Evolutionary conservation across 1,284 basidiomycete species (phyloP).

Genomic region (Ceratobasidium sp.): DNA sequence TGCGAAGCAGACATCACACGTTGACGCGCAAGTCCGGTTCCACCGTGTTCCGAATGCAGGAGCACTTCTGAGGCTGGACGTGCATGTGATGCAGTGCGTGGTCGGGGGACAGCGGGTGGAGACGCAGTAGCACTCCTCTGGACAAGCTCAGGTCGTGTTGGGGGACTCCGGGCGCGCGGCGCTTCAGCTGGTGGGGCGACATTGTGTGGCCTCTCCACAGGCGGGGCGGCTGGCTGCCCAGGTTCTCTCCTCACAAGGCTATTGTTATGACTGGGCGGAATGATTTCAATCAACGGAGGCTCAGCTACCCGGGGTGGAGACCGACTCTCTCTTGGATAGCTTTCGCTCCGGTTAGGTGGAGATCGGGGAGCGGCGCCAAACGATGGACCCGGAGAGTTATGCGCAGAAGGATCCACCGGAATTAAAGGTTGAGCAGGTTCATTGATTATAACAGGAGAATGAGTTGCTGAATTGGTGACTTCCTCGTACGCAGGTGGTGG

Average conservation of each 20-base stretch:
- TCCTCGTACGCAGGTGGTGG: conserved; percentile 32
- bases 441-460: background rate
- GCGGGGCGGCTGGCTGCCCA: background rate
- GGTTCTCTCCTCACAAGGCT: background rate
- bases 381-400: background rate
- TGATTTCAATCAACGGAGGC: conserved; percentile 5
- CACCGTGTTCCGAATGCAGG: background rate
- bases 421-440: background rate
- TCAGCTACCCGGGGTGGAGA: background rate
- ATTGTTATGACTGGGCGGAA: conserved; percentile 12
- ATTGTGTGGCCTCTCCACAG: background rate
- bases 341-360: background rate
- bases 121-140: conserved; percentile 1
- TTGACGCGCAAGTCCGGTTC: background rate
- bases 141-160: background rate
- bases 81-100: conserved; percentile 8
- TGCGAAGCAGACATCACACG: conserved; percentile 8
- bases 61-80: background rate
- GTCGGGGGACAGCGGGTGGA: background rate
- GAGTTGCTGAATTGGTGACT: conserved; percentile 1
- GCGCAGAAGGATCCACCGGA: background rate
- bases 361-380: background rate
- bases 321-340: background rate
- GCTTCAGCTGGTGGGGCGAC: background rate
- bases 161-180: background rate